phyloP scores from a whole-genome alignment of 306 rosid genomes.

The Chamaecrista fasciculata region DNA sequence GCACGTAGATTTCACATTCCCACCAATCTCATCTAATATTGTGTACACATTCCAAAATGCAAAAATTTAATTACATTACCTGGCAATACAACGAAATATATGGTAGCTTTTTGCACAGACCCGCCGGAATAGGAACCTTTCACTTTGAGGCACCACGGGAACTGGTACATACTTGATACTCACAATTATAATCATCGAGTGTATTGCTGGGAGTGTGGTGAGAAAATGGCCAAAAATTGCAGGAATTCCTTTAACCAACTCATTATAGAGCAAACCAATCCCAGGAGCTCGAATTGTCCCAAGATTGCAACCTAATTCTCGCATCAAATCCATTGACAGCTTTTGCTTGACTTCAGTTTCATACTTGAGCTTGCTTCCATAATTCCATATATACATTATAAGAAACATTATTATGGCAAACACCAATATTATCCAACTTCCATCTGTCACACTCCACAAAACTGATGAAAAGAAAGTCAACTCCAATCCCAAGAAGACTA shows the following conservation, averaged over 20 bases:
- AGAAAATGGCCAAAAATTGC: conserved; percentile 96
- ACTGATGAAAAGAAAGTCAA: conserved; percentile 86
- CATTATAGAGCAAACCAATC: conserved; percentile 91
- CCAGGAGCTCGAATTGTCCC: conserved; percentile 99
- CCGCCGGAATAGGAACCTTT: conserved; percentile 94
- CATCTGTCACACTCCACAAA: conserved; percentile 85
- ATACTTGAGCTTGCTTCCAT: conserved; percentile 95
- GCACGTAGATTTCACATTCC: neutral
- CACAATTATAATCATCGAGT: conserved; percentile 91
- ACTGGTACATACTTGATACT: conserved; percentile 91
- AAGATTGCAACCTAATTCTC: conserved; percentile 85
- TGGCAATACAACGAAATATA: conserved; percentile 95
- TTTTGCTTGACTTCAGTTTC: conserved; percentile 96
- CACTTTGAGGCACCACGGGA: conserved; percentile 92
- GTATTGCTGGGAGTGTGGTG: conserved; percentile 60
- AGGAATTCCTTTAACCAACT: conserved; percentile 95
- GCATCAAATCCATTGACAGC: conserved; percentile 83
- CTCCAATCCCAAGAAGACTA: conserved; percentile 87
- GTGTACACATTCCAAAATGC: neutral
- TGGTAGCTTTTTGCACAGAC: conserved; percentile 90
- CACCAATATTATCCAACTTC: conserved; percentile 98
- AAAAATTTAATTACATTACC: conserved; percentile 39
- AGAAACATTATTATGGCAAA: conserved; percentile 80
- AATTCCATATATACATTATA: conserved; percentile 87
- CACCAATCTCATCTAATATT: neutral